Percentiles rank a stretch among this genome's conserved stretches.
These are phyloP conservation scores for Capronia epimyces DNA, from an alignment of 2,329 filamentous ascomycete genomes.

Conservation along the genomic window DNA sequence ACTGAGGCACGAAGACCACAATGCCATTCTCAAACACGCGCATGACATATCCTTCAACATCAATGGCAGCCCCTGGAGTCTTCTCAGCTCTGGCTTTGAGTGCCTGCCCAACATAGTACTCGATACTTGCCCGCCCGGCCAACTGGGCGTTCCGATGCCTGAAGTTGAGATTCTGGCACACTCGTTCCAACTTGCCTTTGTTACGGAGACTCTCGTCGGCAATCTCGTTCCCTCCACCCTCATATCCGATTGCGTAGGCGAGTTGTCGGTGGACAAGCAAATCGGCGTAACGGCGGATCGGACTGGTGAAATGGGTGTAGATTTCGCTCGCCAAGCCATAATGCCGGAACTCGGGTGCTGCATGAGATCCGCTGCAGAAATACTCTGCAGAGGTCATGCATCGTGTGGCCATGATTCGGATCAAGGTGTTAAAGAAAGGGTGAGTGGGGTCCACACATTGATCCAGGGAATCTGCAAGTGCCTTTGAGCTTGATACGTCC, in stretches of 20 bases:
- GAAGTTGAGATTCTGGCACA: conserved; percentile 98
- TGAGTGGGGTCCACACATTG: conserved; percentile 70
- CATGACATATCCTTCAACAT: conserved; percentile 95
- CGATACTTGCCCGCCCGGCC: conserved; percentile 86
- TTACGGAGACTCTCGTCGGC: conserved; percentile 77
- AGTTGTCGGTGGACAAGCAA: conserved; percentile 90
- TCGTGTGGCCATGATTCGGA: conserved; percentile 93
- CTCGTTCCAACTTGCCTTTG: conserved; percentile 77
- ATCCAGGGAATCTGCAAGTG: conserved; percentile 90
- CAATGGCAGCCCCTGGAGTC: conserved; percentile 44
- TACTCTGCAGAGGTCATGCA: conserved; percentile 99
- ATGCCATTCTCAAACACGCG: conserved; percentile 96
- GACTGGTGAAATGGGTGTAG: conserved; percentile 97
- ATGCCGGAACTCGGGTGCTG: conserved; percentile 90
- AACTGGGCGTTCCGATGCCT: conserved; percentile 95
- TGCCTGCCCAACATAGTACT: conserved; percentile 96
- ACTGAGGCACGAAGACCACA: conserved; percentile 90
- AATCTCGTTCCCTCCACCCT: conserved; percentile 50
- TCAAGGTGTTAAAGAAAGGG: conserved; percentile 96
- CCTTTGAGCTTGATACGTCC: conserved; percentile 77
- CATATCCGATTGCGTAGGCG: conserved; percentile 90
- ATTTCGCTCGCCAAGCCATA: conserved; percentile 95
- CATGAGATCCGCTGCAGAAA: conserved; percentile 89
- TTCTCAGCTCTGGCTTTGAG: conserved; percentile 65
- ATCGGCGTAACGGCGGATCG: conserved; percentile 96